These are phyloP conservation scores for Rhodotorula kratochvilovae DNA, from an alignment of 768 basidiomycete genomes.

Conservation along the genomic window DNA sequence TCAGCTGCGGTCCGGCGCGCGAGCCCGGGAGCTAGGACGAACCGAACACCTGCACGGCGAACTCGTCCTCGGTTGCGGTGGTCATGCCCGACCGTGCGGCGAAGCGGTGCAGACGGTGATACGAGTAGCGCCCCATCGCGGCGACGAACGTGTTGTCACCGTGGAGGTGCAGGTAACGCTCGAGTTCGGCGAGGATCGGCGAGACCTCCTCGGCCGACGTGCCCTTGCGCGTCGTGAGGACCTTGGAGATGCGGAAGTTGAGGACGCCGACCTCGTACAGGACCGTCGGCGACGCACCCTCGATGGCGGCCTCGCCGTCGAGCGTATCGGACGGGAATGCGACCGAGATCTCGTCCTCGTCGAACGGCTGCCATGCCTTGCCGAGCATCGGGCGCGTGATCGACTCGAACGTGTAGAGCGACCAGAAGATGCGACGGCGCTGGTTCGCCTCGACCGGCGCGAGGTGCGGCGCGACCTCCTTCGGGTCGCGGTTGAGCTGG, in stretches of 20 bases:
- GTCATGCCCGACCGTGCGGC: background rate
- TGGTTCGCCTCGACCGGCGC: conserved; percentile 15
- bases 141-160: background rate
- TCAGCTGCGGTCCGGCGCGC: background rate
- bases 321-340: conserved; percentile 5
- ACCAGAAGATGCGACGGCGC: conserved; percentile 26
- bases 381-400: conserved; percentile 11
- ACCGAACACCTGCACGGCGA: background rate
- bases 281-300: background rate
- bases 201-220: background rate
- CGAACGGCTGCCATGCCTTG: background rate
- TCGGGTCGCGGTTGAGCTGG: conserved; percentile 27
- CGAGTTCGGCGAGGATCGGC: conserved; percentile 18
- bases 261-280: conserved; percentile 2
- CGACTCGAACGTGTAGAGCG: conserved; percentile 3
- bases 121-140: background rate
- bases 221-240: background rate
- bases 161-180: background rate
- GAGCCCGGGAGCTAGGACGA: background rate
- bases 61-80: background rate
- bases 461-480: background rate
- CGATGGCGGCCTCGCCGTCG: background rate
- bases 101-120: conserved; percentile 5
- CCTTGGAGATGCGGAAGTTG: conserved; percentile 7
- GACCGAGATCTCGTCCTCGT: conserved; percentile 7